Evolutionary conservation across 768 basidiomycete genomes (phyloP).

Genomic region (Holtermanniella nyarrowii): DNA sequence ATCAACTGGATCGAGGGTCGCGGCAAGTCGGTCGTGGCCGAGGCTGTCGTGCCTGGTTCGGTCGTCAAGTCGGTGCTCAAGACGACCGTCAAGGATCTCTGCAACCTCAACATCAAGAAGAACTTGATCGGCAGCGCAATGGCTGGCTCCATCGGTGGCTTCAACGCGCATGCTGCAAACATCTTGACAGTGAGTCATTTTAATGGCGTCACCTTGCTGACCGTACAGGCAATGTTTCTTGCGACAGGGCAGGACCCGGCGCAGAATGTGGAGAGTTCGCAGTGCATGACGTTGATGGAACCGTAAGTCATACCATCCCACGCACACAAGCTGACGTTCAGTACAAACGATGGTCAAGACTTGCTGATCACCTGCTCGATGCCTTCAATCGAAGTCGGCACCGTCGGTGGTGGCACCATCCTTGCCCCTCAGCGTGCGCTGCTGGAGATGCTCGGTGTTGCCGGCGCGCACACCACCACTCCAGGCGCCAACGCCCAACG

Average conservation of each 20-base stretch:
- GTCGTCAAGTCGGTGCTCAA: constrained; percentile 84
- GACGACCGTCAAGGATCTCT: constrained; percentile 81
- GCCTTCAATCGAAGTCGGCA: constrained; percentile 99
- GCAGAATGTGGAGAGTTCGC: constrained; percentile 96
- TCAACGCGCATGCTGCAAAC: constrained; percentile 97
- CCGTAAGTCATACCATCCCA: constrained; percentile 53
- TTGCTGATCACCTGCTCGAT: constrained; percentile 87
- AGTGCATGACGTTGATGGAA: constrained; percentile 98
- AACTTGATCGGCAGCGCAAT: constrained; percentile 94
- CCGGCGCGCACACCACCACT: constrained; percentile 71
- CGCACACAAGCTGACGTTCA: constrained; percentile 32
- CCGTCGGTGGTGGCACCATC: constrained; percentile 91
- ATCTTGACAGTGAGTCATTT: constrained; percentile 57
- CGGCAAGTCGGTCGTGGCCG: constrained; percentile 94
- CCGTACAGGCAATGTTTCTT: constrained; percentile 61
- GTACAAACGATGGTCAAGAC: constrained; percentile 78
- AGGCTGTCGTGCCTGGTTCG: constrained; percentile 81
- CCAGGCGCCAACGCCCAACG: constrained; percentile 84
- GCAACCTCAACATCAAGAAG: constrained; percentile 92
- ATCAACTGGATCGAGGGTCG: constrained; percentile 99
- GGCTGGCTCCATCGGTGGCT: constrained; percentile 95
- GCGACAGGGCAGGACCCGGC: constrained; percentile 98
- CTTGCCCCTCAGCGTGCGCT: constrained; percentile 81
- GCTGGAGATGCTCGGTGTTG: constrained; percentile 86
- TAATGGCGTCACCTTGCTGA: constrained; percentile 1